These are phyloP conservation scores for Hyaloscypha finlandica DNA, from an alignment of 495 filamentous ascomycete genomes.

Conservation along the genomic window DNA sequence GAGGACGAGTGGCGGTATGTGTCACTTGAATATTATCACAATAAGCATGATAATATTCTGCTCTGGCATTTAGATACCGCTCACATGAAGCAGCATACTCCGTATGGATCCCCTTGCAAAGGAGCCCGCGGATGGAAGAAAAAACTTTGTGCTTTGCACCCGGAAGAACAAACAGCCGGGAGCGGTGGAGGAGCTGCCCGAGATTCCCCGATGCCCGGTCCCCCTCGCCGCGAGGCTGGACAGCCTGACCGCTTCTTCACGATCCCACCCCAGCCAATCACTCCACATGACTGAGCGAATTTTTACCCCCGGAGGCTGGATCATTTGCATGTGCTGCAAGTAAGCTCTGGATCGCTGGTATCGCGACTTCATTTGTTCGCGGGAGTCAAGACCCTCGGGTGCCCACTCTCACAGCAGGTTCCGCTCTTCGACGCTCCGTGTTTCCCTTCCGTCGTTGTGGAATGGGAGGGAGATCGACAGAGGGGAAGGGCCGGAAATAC, in stretches of 20 bases:
- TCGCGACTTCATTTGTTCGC: neutral
- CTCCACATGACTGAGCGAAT: neutral
- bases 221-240: neutral
- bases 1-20: neutral
- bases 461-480: neutral
- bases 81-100: neutral
- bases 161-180: neutral
- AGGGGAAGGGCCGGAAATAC: neutral
- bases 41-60: neutral
- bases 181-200: neutral
- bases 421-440: neutral
- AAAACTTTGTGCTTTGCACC: neutral
- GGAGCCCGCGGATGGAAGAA: neutral
- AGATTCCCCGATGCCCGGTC: neutral
- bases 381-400: neutral
- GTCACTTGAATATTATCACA: too few species aligned
- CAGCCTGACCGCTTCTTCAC: neutral
- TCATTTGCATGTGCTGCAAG: neutral
- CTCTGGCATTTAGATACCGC: neutral
- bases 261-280: neutral
- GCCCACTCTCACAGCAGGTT: neutral
- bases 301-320: neutral
- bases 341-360: too few species aligned
- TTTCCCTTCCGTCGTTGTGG: neutral
- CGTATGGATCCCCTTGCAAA: neutral